A percentile compares a stretch with the other conserved stretches of the same genome.
Conservation (phyloP, 78 protist genomes). For the slime mould (Dictyostelium discoideum) region DNA sequence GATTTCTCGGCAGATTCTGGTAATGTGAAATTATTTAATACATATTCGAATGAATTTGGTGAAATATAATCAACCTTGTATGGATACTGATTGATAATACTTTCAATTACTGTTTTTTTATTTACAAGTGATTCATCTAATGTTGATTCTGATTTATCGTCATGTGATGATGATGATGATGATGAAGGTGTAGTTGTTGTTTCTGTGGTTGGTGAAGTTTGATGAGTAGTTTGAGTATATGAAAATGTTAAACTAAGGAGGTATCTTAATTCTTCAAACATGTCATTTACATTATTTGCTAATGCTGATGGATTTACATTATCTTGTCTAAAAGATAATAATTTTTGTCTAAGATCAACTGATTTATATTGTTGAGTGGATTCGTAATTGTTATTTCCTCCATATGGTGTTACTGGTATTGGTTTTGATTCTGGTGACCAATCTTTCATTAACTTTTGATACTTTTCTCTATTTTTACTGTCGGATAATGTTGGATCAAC, state of each 20-base stretch:
- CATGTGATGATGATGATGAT: neutral
- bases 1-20: neutral
- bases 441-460: neutral
- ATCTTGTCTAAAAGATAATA: neutral
- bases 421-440: neutral
- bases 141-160: neutral
- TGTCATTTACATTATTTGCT: neutral
- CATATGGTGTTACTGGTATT: neutral
- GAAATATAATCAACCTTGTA: neutral
- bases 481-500: slow-evolving; percentile 39
- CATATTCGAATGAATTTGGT: neutral
- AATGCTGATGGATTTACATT: neutral
- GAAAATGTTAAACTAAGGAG: neutral
- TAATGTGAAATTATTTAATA: neutral
- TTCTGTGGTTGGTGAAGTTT: neutral
- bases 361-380: neutral
- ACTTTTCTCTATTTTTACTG: neutral
- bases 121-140: neutral
- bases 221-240: neutral
- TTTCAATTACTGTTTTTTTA: neutral
- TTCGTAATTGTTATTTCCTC: neutral
- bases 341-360: neutral
- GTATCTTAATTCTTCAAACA: slow-evolving; percentile 16
- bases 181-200: neutral
- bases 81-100: neutral